Base-by-base conservation (phyloP, 2,329 filamentous ascomycete genomes). In the Fusarium caatingaense region DNA sequence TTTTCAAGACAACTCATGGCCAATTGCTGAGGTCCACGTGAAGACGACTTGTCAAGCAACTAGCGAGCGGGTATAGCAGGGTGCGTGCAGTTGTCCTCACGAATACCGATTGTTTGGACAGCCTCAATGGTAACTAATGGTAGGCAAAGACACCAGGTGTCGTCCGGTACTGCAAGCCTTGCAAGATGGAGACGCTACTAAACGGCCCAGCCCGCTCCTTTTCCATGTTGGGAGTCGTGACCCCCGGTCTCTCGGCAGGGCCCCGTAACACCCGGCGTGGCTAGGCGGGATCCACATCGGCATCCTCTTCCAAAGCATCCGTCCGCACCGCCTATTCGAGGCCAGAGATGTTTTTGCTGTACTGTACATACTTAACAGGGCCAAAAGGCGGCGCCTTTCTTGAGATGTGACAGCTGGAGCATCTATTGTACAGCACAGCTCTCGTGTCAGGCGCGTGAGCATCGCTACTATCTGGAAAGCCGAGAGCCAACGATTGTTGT, bases 21-120 rank as follows among this genome's bases (percentile, higher is more conserved):
- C 71, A 76, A 76, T 76, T 66, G 61, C 34, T 41, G 54, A 23
- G 40, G 50, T 67, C 74, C 74, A 76, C 74, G 73, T 74, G 60
- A 58, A 42, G 55, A 60, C 40, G 41, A 27, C 48, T 49, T 42
- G 53, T 27, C 34, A 58, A 53, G 32, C 58, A 46, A 47, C 53
- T 67, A 41, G 30, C 37, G 54, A 48, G 57, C 40, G 53, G 55
- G 13, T 32, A 50, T 41, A 27, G 23, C 49, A 56, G 46, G 64
- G 56, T 54, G 55, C 37, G 44, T 10, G 15, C 53, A 66, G 49
- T 45, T 41, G 47, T 48, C 46, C 12, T 23, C 8, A 12, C 34
- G 55, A 66, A 50, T 61, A 67, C 68, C 64, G 34, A 57, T 32
- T 61, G 47, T 57, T 54, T 66, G 53, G 68, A 49, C 60, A 45